These are phyloP conservation scores for Volvariella surrecta DNA, from an alignment of 1,284 basidiomycete species.

Conservation along the genomic window DNA sequence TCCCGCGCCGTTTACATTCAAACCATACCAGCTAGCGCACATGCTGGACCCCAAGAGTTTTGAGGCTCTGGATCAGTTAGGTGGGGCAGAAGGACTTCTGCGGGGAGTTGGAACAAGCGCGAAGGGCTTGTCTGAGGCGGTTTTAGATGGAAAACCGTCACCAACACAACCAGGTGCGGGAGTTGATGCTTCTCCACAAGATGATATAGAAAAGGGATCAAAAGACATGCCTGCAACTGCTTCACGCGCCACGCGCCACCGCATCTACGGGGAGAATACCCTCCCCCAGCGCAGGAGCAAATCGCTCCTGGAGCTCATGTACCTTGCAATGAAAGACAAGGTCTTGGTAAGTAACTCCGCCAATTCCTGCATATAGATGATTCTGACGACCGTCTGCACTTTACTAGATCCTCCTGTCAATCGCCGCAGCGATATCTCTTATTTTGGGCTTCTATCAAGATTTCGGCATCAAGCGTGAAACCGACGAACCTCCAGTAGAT, in stretches of 20 bases:
- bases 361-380: too few species aligned
- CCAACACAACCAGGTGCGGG: conserved; percentile 21
- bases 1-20: conserved; percentile 63
- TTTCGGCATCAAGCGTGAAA: conserved; percentile 62
- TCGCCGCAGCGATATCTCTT: conserved; percentile 90
- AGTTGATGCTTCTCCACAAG: conserved; percentile 28
- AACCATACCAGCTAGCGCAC: conserved; percentile 72
- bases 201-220: conserved; percentile 24
- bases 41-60: conserved; percentile 87
- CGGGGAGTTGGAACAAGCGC: conserved; percentile 70
- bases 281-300: conserved; percentile 78
- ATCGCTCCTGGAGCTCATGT: conserved; percentile 82
- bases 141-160: conserved; percentile 9
- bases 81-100: conserved; percentile 67
- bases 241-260: conserved; percentile 53
- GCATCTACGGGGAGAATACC: conserved; percentile 80
- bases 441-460: conserved; percentile 93
- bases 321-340: conserved; percentile 92
- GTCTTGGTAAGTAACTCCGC: conserved; percentile 59
- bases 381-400: conserved; percentile 7
- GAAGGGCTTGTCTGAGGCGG: conserved; percentile 38
- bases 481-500: conserved; percentile 67
- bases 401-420: conserved; percentile 72
- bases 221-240: conserved; percentile 42
- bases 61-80: conserved; percentile 59